phyloP scores from a whole-genome alignment of 73 alveolate species.

The Paramecium primaurelia region DNA sequence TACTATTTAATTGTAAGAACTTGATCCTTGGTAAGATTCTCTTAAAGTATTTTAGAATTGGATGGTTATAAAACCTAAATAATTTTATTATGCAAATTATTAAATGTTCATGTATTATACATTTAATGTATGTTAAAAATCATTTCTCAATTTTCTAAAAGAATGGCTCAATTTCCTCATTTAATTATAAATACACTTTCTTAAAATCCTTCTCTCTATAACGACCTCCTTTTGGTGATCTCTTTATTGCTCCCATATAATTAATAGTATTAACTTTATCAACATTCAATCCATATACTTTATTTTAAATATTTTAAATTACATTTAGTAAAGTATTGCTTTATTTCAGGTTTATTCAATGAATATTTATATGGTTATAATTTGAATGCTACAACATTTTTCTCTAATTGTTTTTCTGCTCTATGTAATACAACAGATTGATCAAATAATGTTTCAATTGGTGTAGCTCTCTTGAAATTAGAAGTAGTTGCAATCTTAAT shows the following conservation, averaged over 20 bases:
- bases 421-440: not conserved
- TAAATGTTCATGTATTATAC: not conserved
- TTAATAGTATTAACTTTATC: slow-evolving; percentile 23
- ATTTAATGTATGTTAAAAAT: not conserved
- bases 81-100: not conserved
- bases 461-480: not conserved
- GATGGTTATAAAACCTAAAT: slow-evolving; percentile 5
- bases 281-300: slow-evolving; percentile 44
- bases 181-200: slow-evolving; percentile 17
- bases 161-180: slow-evolving; percentile 41
- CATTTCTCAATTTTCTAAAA: slow-evolving; percentile 27
- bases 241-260: slow-evolving; percentile 33
- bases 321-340: slow-evolving; percentile 16
- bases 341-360: slow-evolving; percentile 25
- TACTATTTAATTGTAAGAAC: not conserved
- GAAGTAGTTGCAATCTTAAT: not conserved
- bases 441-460: not conserved
- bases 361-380: slow-evolving; percentile 39
- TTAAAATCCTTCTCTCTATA: slow-evolving; percentile 22
- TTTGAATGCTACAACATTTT: slow-evolving; percentile 23
- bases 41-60: not conserved
- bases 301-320: not conserved
- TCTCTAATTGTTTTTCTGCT: slow-evolving; percentile 11
- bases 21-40: slow-evolving; percentile 53
- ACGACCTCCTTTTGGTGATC: slow-evolving; percentile 12